Percentiles rank a stretch among this genome's conserved stretches.
These are phyloP conservation scores for Lunularia cruciata DNA, from an alignment of 225 moss, liverwort and hornwort genomes.

Conservation along the genomic window DNA sequence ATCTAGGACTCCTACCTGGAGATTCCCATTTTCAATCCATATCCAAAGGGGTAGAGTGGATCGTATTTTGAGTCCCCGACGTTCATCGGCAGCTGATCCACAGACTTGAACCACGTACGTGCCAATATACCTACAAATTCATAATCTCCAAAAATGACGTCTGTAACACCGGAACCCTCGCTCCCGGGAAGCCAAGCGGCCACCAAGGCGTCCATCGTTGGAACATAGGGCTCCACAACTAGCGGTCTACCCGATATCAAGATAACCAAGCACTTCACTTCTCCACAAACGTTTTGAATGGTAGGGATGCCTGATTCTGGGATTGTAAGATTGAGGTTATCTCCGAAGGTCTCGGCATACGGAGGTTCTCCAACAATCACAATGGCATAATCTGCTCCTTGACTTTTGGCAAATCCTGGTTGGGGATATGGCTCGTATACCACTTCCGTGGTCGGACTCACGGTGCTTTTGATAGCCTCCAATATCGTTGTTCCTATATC, in stretches of 20 bases:
- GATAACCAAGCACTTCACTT: slow-evolving; percentile 56
- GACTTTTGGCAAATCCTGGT: slow-evolving; percentile 40
- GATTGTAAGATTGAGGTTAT: slow-evolving; percentile 64
- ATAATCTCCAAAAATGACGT: slow-evolving; percentile 64
- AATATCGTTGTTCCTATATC: slow-evolving; percentile 61
- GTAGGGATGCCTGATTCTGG: slow-evolving; percentile 47
- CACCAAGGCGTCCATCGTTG: slow-evolving; percentile 56
- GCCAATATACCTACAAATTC: slow-evolving; percentile 60
- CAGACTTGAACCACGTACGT: slow-evolving; percentile 64
- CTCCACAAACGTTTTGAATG: slow-evolving; percentile 58
- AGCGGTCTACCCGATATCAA: slow-evolving; percentile 67
- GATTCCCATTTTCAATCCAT: slow-evolving; percentile 55
- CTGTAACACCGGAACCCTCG: slow-evolving; percentile 55
- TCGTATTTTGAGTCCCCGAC: slow-evolving; percentile 61
- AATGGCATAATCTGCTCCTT: slow-evolving; percentile 54
- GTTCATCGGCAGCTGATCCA: slow-evolving; percentile 79
- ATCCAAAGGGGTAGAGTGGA: slow-evolving; percentile 76
- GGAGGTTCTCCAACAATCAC: slow-evolving; percentile 76
- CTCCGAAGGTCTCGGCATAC: slow-evolving; percentile 59
- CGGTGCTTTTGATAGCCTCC: slow-evolving; percentile 43
- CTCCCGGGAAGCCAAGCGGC: slow-evolving; percentile 79
- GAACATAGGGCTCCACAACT: slow-evolving; percentile 54
- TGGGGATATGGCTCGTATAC: slow-evolving; percentile 45
- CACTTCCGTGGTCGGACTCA: slow-evolving; percentile 47
- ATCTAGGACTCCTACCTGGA: neutral